Percentiles rank a stretch among this genome's conserved stretches.
phyloP scores from a whole-genome alignment of 371 early-diverging fungal species.

The Apophysomyces ossiformis region DNA sequence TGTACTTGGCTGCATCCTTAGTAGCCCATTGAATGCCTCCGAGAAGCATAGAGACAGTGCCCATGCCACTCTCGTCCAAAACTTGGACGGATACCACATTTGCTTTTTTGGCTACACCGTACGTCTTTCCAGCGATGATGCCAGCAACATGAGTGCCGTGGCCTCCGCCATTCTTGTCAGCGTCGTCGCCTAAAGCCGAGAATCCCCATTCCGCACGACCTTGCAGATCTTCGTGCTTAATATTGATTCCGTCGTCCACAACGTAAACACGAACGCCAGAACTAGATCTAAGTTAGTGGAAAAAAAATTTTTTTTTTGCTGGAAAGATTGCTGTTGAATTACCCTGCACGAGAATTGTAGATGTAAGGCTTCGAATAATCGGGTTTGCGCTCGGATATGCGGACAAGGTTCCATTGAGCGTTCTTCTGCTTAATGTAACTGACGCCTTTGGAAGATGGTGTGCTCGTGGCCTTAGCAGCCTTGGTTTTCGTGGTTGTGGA shows the following conservation, averaged over 20 bases:
- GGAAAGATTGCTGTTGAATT: neutral
- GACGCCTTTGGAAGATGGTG: neutral
- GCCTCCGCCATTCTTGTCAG: constrained; percentile 34
- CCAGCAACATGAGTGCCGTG: constrained; percentile 81
- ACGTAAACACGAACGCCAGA: constrained; percentile 58
- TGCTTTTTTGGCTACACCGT: constrained; percentile 91
- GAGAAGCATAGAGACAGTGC: constrained; percentile 69
- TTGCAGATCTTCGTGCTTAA: constrained; percentile 58
- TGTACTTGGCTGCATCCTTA: constrained; percentile 37
- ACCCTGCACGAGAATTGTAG: constrained; percentile 37
- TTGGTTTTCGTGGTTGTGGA: neutral
- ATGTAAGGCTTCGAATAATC: constrained; percentile 32
- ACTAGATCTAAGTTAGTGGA: constrained; percentile 15
- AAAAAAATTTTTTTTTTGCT: neutral
- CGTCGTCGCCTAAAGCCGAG: constrained; percentile 71
- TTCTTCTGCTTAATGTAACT: constrained; percentile 25
- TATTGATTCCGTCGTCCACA: constrained; percentile 54
- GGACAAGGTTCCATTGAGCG: constrained; percentile 48
- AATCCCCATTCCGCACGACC: constrained; percentile 65
- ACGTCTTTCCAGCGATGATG: constrained; percentile 73
- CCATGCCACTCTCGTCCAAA: constrained; percentile 66
- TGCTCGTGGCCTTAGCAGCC: neutral
- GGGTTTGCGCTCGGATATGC: constrained; percentile 37
- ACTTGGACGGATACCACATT: constrained; percentile 87
- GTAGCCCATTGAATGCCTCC: constrained; percentile 75